phyloP scores from a whole-genome alignment of 805 yeast species.

The Lipomyces starkeyi region DNA sequence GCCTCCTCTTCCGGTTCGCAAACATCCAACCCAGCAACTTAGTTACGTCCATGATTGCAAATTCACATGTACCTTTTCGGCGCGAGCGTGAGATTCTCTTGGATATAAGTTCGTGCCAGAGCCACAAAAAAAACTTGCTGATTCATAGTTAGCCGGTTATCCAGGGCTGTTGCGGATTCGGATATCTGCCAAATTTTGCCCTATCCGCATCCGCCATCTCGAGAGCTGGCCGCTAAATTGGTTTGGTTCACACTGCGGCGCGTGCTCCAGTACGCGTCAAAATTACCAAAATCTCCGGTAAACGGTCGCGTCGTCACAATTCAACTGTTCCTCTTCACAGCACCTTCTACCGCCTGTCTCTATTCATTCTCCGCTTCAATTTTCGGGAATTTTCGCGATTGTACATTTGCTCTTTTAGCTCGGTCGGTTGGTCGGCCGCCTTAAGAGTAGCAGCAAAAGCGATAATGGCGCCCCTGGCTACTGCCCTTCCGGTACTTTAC shows the following conservation, averaged over 20 bases:
- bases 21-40: no score
- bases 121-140: no score
- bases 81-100: no score
- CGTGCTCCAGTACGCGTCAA: background rate
- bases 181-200: slow-evolving; percentile 1
- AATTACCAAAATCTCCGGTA: background rate
- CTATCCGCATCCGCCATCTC: slow-evolving; percentile 6
- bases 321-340: background rate
- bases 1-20: no score
- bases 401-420: background rate
- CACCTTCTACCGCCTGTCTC: background rate
- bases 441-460: background rate
- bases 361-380: background rate
- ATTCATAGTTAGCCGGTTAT: no score
- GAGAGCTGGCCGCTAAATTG: no score
- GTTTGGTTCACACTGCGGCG: background rate
- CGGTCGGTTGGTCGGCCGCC: background rate
- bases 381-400: background rate
- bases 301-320: background rate
- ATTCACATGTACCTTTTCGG: no score
- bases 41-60: no score
- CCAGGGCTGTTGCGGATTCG: slow-evolving; percentile 1
- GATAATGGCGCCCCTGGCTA: background rate
- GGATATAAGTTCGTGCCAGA: no score
- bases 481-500: background rate